Percentiles rank a stretch among this genome's conserved stretches.
These are phyloP conservation scores for Lyophyllum shimeji DNA, from an alignment of 768 basidiomycete genomes.

Conservation along the genomic window DNA sequence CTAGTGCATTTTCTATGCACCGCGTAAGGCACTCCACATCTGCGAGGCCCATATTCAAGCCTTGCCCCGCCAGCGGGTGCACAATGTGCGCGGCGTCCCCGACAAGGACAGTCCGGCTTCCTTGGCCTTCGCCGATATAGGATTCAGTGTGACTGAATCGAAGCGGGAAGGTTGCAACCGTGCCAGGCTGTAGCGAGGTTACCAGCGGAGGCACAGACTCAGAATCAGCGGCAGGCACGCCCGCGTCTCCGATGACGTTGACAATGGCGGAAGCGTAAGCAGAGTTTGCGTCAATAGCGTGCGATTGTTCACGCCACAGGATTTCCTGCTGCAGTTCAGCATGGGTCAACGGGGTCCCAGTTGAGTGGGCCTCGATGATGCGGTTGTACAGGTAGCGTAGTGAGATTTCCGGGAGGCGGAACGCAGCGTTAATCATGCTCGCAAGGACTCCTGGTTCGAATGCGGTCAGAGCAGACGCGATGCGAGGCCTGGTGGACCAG, in stretches of 20 bases:
- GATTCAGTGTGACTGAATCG: constrained; percentile 82
- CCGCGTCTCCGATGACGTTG: constrained; percentile 26
- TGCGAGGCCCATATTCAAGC: constrained; percentile 89
- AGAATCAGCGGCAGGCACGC: constrained; percentile 61
- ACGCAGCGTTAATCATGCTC: constrained; percentile 87
- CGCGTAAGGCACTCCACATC: constrained; percentile 76
- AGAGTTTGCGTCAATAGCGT: constrained; percentile 63
- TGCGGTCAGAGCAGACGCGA: constrained; percentile 71
- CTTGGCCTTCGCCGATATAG: constrained; percentile 74
- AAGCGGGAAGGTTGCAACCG: constrained; percentile 88
- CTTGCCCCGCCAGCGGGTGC: constrained; percentile 95
- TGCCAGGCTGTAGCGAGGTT: constrained; percentile 63
- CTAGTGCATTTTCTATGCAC: constrained; percentile 57
- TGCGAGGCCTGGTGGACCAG: constrained; percentile 84
- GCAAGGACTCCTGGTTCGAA: constrained; percentile 63
- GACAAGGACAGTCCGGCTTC: constrained; percentile 78
- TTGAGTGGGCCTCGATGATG: constrained; percentile 52
- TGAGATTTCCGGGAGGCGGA: constrained; percentile 77
- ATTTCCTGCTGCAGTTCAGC: constrained; percentile 62
- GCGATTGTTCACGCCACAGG: constrained; percentile 69
- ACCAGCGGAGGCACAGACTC: constrained; percentile 76
- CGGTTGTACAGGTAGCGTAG: constrained; percentile 63
- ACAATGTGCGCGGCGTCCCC: constrained; percentile 96
- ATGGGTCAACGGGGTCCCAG: constrained; percentile 44
- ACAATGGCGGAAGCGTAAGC: constrained; percentile 55